Conservation (phyloP, 2,329 filamentous ascomycete genomes). For the Cercospora beticola region DNA sequence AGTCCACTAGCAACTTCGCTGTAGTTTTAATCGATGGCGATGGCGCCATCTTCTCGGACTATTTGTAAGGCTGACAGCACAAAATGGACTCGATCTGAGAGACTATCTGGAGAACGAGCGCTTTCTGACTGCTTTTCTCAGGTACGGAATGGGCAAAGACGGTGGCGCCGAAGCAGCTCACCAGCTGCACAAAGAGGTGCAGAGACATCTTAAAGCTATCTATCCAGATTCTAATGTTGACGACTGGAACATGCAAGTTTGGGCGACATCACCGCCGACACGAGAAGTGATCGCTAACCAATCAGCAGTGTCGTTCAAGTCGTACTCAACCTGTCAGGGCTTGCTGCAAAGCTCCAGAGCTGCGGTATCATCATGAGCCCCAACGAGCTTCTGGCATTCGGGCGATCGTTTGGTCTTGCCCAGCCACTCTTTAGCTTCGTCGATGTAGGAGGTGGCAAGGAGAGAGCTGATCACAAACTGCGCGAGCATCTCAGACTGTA, state of each 20-base stretch:
- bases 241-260: constrained; percentile 42
- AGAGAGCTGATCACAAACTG: constrained; percentile 49
- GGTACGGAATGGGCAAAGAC: constrained; percentile 41
- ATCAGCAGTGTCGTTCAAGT: constrained; percentile 45
- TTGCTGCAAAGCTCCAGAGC: constrained; percentile 44
- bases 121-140: background rate
- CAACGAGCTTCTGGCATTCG: constrained; percentile 45
- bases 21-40: constrained; percentile 52
- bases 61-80: constrained; percentile 31
- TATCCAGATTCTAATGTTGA: constrained; percentile 42
- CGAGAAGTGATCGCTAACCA: background rate
- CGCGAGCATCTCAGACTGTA: constrained; percentile 48
- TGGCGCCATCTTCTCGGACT: constrained; percentile 48
- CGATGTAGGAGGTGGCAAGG: constrained; percentile 50
- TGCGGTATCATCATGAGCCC: constrained; percentile 43
- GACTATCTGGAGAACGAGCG: background rate
- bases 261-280: background rate
- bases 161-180: constrained; percentile 51
- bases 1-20: constrained; percentile 45
- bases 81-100: background rate
- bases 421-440: constrained; percentile 50
- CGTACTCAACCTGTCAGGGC: constrained; percentile 49
- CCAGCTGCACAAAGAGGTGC: constrained; percentile 44
- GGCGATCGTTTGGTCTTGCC: constrained; percentile 46
- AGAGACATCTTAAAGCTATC: constrained; percentile 42